Conservation (phyloP, 805 yeast genomes). For the Yamadazyma olivae region DNA sequence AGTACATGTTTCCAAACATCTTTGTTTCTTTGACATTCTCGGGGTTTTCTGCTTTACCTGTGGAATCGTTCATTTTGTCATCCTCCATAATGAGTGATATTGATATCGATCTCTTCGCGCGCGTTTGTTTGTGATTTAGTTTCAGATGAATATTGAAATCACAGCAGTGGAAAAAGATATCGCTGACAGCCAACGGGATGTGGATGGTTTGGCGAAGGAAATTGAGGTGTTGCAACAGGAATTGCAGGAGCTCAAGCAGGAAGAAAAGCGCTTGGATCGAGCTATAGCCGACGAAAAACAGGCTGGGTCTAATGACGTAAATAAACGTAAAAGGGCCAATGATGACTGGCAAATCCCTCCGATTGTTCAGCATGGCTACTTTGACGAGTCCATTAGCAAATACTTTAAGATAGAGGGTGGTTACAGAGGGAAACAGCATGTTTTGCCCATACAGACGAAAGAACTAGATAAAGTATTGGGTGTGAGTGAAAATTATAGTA, state of each 20-base stretch:
- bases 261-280: not conserved
- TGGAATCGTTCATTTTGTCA: too few relatives aligned
- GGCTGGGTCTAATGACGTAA: not conserved
- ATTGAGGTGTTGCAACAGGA: slow-evolving; percentile 1
- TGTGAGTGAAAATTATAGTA: slow-evolving; percentile 5
- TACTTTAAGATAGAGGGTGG: slow-evolving; percentile 14
- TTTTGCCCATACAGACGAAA: not conserved
- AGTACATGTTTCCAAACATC: slow-evolving; percentile 33
- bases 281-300: not conserved
- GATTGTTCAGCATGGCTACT: slow-evolving; percentile 23
- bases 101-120: too few relatives aligned
- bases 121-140: not conserved
- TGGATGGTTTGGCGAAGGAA: slow-evolving; percentile 1
- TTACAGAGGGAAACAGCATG: not conserved
- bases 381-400: slow-evolving; percentile 26
- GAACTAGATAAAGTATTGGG: slow-evolving; percentile 5
- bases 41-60: too few relatives aligned
- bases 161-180: slow-evolving; percentile 1
- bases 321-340: not conserved
- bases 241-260: not conserved
- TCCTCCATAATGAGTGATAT: too few relatives aligned
- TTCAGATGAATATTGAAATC: not conserved
- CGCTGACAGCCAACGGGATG: not conserved
- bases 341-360: slow-evolving; percentile 12
- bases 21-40: too few relatives aligned